phyloP scores from a whole-genome alignment of 2,329 filamentous ascomycete genomes.

The Camptophora hylomeconis region DNA sequence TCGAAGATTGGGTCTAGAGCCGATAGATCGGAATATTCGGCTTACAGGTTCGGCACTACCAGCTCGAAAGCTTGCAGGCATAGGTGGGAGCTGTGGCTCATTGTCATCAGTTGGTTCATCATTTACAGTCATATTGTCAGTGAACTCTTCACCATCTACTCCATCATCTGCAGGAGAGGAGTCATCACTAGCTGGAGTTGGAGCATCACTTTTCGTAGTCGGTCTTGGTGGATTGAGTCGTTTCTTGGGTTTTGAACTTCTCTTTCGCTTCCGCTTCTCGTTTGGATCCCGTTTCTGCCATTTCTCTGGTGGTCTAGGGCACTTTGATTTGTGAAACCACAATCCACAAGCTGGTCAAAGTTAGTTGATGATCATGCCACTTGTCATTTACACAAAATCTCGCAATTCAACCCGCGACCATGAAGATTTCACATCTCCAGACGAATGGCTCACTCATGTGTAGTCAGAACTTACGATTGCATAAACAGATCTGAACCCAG shows the following conservation, averaged over 20 bases:
- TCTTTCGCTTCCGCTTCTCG: slow-evolving; percentile 26
- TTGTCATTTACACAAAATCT: slow-evolving; percentile 5
- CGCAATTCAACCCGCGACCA: too few relatives aligned
- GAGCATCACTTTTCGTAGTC: slow-evolving; percentile 22
- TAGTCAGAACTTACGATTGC: slow-evolving; percentile 57
- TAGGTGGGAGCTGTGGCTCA: slow-evolving; percentile 23
- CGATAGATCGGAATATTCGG: too few relatives aligned
- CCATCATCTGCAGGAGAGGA: slow-evolving; percentile 22
- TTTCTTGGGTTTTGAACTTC: slow-evolving; percentile 19
- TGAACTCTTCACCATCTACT: slow-evolving; percentile 15
- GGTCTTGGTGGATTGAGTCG: slow-evolving; percentile 22
- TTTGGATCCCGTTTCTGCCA: slow-evolving; percentile 56
- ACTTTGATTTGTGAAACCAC: slow-evolving; percentile 81
- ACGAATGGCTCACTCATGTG: not conserved
- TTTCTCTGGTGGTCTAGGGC: slow-evolving; percentile 66
- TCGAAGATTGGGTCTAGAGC: slow-evolving; percentile 17
- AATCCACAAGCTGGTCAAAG: slow-evolving; percentile 61
- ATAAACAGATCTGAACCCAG: slow-evolving; percentile 65
- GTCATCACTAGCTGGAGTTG: slow-evolving; percentile 23
- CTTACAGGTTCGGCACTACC: slow-evolving; percentile 37
- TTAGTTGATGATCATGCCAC: too few relatives aligned
- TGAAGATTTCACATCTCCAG: too few relatives aligned
- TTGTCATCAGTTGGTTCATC: slow-evolving; percentile 24
- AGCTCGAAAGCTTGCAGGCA: slow-evolving; percentile 30
- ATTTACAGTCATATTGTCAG: slow-evolving; percentile 21